A percentile compares a stretch with the other conserved stretches of the same genome.
Conservation (phyloP, 495 filamentous ascomycete genomes). For the Staphylotrichum tortipilum region DNA sequence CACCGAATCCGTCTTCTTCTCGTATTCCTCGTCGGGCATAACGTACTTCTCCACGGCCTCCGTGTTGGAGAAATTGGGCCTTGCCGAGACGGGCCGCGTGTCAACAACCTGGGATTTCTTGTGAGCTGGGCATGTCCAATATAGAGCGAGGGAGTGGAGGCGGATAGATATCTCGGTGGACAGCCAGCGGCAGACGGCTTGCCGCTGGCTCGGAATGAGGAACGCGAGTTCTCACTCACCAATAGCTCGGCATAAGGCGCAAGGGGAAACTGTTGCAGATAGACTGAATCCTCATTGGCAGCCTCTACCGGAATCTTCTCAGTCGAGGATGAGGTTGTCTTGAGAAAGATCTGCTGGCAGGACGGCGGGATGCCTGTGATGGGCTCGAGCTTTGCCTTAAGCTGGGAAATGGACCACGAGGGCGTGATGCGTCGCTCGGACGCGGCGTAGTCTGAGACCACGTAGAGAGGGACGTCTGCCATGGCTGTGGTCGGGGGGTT, state of each 20-base stretch:
- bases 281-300: conserved; percentile 56
- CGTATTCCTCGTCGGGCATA: conserved; percentile 74
- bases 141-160: background rate
- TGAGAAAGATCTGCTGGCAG: conserved; percentile 64
- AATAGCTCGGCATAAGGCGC: conserved; percentile 66
- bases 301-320: conserved; percentile 51
- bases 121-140: background rate
- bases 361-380: conserved; percentile 85
- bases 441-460: conserved; percentile 64
- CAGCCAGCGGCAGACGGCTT: too few relatives aligned
- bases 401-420: conserved; percentile 78
- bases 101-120: conserved; percentile 57
- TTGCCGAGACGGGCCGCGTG: conserved; percentile 60
- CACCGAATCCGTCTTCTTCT: conserved; percentile 73
- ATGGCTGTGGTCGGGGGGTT: conserved; percentile 37
- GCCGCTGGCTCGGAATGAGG: background rate
- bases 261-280: conserved; percentile 54
- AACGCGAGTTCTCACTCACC: conserved; percentile 45
- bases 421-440: conserved; percentile 87
- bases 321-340: conserved; percentile 45
- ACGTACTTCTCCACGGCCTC: conserved; percentile 78
- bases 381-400: conserved; percentile 85
- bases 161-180: too few relatives aligned
- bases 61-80: conserved; percentile 68
- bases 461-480: conserved; percentile 73